Conservation (phyloP, 2,329 filamentous ascomycete species). For the Botrytis cinerea region DNA sequence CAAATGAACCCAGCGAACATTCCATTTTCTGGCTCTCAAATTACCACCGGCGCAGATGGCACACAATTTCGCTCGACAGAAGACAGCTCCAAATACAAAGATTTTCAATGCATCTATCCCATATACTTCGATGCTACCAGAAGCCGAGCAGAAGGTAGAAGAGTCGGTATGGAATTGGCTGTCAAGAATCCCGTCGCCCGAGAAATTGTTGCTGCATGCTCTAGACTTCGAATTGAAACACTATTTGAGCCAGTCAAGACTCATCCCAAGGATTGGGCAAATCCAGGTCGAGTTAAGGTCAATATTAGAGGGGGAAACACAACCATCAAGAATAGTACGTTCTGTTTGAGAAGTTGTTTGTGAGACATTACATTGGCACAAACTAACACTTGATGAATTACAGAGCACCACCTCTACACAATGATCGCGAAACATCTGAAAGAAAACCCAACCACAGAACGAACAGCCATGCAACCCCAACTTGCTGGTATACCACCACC, state of each 20-base stretch:
- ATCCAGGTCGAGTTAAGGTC: conserved; percentile 87
- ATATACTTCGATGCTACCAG: conserved; percentile 87
- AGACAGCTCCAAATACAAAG: conserved; percentile 62
- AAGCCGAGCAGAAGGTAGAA: conserved; percentile 75
- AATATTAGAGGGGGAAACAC: conserved; percentile 62
- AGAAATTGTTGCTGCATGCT: conserved; percentile 86
- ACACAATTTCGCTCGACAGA: conserved; percentile 45
- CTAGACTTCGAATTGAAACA: conserved; percentile 66
- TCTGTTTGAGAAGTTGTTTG: background rate
- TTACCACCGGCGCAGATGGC: conserved; percentile 41
- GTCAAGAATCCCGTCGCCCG: conserved; percentile 84
- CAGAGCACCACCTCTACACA: conserved; percentile 84
- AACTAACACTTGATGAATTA: background rate
- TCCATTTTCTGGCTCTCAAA: conserved; percentile 44
- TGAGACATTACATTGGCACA: background rate
- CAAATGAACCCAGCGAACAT: conserved; percentile 46
- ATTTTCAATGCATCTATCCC: conserved; percentile 89
- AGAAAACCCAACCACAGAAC: conserved; percentile 74
- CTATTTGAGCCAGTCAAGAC: conserved; percentile 89
- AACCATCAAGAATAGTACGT: conserved; percentile 65
- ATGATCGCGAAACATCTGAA: conserved; percentile 76
- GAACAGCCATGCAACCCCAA: conserved; percentile 68
- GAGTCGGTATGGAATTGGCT: conserved; percentile 71
- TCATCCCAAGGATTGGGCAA: conserved; percentile 97
- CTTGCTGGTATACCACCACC: conserved; percentile 70